Conservation (phyloP, 106 monocot genomes). For the Narthecium ossifragum region DNA sequence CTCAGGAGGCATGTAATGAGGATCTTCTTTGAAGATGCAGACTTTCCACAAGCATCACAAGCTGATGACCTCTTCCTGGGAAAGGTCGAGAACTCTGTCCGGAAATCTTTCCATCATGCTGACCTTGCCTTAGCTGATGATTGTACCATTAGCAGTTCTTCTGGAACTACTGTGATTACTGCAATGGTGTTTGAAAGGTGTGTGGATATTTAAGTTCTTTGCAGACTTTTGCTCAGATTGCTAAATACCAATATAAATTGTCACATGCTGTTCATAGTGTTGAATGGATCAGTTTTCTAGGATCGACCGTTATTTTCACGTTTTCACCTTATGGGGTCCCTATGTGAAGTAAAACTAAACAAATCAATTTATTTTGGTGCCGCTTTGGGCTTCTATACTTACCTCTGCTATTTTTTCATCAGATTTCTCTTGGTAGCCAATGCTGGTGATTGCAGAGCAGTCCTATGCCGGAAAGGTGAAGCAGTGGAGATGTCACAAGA, state of each 20-base stretch:
- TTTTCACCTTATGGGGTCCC: too few species aligned
- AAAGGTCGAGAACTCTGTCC: slow-evolving; percentile 39
- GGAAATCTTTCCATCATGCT: slow-evolving; percentile 54
- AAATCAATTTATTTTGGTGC: too few species aligned
- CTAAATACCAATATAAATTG: too few species aligned
- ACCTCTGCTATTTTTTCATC: slow-evolving; percentile 1
- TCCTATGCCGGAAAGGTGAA: slow-evolving; percentile 44
- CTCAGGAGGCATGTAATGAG: slow-evolving; percentile 60
- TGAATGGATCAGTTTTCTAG: too few species aligned
- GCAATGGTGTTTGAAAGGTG: slow-evolving; percentile 73
- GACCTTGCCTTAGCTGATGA: slow-evolving; percentile 69
- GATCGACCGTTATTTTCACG: too few species aligned
- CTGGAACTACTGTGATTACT: slow-evolving; percentile 72
- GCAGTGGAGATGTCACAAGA: slow-evolving; percentile 59
- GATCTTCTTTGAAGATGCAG: slow-evolving; percentile 61
- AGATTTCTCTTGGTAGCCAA: slow-evolving; percentile 57
- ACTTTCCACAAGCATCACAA: slow-evolving; percentile 51
- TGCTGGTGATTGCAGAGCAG: slow-evolving; percentile 64
- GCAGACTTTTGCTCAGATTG: too few species aligned
- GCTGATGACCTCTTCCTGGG: slow-evolving; percentile 35
- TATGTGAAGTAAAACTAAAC: too few species aligned
- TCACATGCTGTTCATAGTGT: too few species aligned
- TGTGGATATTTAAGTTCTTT: too few species aligned
- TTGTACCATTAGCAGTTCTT: slow-evolving; percentile 39
- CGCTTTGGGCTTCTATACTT: too few species aligned